Conservation (phyloP, 495 filamentous ascomycete species). For the Trichoderma gamsii region DNA sequence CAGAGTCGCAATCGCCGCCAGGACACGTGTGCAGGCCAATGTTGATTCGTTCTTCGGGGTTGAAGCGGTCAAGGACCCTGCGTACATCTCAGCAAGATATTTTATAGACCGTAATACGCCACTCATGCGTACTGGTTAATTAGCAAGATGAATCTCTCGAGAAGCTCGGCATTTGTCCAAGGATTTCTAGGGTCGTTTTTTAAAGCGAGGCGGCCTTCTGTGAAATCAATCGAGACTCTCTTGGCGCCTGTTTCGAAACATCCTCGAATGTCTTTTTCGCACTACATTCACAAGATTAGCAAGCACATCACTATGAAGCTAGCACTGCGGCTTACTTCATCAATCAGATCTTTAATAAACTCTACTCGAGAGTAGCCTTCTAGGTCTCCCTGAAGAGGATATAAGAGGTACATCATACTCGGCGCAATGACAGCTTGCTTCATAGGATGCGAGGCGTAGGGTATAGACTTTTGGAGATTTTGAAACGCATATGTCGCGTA, state of each 20-base stretch:
- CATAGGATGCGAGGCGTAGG: not conserved
- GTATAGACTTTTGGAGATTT: not conserved
- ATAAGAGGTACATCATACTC: slow-evolving; percentile 6
- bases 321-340: not conserved
- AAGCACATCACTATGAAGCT: not conserved
- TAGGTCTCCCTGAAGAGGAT: not conserved
- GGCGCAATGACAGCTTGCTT: slow-evolving; percentile 8
- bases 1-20: not conserved
- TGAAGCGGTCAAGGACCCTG: slow-evolving; percentile 3
- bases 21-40: slow-evolving; percentile 9
- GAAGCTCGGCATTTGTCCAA: slow-evolving; percentile 8
- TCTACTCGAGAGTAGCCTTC: not conserved
- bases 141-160: not conserved
- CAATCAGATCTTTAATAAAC: not conserved
- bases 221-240: slow-evolving; percentile 1
- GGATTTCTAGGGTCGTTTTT: not conserved
- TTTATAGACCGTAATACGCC: not conserved
- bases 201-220: slow-evolving; percentile 6
- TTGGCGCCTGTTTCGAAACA: not conserved
- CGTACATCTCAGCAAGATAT: not conserved
- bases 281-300: not conserved
- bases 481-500: not conserved
- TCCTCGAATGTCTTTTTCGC: slow-evolving; percentile 2
- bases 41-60: not conserved
- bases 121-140: not conserved